phyloP scores from a whole-genome alignment of 106 monocot species.

The Dactylorhiza incarnata region DNA sequence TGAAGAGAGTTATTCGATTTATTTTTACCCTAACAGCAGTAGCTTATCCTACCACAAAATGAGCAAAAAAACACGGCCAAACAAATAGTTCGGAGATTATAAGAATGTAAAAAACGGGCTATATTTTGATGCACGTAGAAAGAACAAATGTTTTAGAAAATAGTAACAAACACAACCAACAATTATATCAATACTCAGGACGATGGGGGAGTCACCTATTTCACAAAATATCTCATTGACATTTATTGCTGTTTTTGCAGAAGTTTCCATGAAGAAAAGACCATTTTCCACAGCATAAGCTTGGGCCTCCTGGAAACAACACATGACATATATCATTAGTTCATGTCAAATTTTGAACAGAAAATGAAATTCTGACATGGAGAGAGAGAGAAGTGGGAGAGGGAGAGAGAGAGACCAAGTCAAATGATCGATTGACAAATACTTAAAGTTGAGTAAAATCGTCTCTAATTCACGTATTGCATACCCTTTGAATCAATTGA shows the following conservation, averaged over 20 bases:
- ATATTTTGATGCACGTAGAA: no score
- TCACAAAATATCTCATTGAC: constrained; percentile 25
- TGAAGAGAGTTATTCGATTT: not conserved
- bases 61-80: not conserved
- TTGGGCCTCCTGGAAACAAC: constrained; percentile 23
- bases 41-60: not conserved
- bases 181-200: not conserved
- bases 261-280: constrained; percentile 26
- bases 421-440: no score
- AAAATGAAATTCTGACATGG: not conserved
- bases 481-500: no score
- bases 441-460: no score
- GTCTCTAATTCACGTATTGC: no score
- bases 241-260: constrained; percentile 26
- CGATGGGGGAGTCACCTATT: constrained; percentile 11
- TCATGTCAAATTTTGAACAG: not conserved
- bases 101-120: no score
- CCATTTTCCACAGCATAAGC: constrained; percentile 25
- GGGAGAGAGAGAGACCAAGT: no score
- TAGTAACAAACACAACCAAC: not conserved
- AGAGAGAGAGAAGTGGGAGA: no score
- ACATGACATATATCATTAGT: not conserved
- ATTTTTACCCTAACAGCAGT: not conserved
- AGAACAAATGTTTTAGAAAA: no score
- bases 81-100: no score